Conservation (phyloP, 768 basidiomycete species). For the Auricularia sp. region DNA sequence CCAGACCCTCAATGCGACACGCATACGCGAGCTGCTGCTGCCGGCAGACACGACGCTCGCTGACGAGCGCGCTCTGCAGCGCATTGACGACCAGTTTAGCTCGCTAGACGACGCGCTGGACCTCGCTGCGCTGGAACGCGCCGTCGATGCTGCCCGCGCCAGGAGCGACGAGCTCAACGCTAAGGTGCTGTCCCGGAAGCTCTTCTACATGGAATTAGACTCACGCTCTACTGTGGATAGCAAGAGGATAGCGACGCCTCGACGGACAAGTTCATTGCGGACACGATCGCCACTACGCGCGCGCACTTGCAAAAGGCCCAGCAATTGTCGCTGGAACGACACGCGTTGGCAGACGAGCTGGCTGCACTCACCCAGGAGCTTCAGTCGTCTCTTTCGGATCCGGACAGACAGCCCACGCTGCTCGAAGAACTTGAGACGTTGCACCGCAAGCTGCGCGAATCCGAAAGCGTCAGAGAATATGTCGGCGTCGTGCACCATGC, state of each 20-base stretch:
- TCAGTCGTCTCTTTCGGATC: constrained; percentile 43
- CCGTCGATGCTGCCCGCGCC: neutral
- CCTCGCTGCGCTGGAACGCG: neutral
- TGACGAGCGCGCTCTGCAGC: neutral
- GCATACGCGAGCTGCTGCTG: neutral
- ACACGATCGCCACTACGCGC: constrained; percentile 39
- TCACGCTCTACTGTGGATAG: constrained; percentile 46
- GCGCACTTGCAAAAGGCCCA: constrained; percentile 54
- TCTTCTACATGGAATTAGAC: constrained; percentile 11
- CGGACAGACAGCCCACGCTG: constrained; percentile 47
- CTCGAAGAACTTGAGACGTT: constrained; percentile 75
- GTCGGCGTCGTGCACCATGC: constrained; percentile 64
- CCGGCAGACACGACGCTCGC: neutral
- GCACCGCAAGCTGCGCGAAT: constrained; percentile 65
- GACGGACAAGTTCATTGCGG: constrained; percentile 36
- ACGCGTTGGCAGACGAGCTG: constrained; percentile 71
- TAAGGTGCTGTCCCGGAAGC: constrained; percentile 13
- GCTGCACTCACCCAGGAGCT: constrained; percentile 56
- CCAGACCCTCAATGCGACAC: neutral
- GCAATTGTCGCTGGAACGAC: constrained; percentile 64
- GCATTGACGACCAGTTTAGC: neutral
- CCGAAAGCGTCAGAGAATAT: constrained; percentile 68
- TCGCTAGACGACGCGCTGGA: neutral
- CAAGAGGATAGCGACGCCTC: constrained; percentile 35
- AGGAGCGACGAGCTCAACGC: neutral